Evolutionary conservation across 176 grass and related monocot species (phyloP), one percentile per base, ranked within the genome.

Genomic region (Chrysopogon serrulatus): DNA sequence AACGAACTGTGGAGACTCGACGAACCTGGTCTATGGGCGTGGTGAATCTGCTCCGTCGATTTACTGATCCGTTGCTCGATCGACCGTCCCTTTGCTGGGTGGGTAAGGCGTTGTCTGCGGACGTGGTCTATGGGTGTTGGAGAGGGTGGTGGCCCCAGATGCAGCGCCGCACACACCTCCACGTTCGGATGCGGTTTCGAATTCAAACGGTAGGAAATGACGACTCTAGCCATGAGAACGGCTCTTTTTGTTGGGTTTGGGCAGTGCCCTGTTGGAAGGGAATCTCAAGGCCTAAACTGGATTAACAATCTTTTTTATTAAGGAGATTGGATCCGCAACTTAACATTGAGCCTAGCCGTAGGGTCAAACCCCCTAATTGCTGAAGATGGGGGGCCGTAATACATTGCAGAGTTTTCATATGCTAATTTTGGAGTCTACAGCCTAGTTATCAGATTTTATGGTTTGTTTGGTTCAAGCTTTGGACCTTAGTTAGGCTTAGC

Each of bases 191-290:
- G 40, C 65, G 39, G 43, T 88, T 88, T 88, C 79, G 73, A 92
- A 88, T 92, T 92, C 79, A 69, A 92, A 92, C 57, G 6, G 24
- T 4, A 21, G 14, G 62, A 76, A 77, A 85, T 89, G 82, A 85
- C 77, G 68, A 15, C 0, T 6, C 66, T 85, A 51, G 40, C 77
- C 71, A 19, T 51, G 54, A 13, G 45, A 68, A 81, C 71, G 12
- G 61, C 45, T 68, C 37, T 33, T 16, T 65, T 30, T 57, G 35
- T 59, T 36, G 48, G 24, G 35, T n/a, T 65, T 44, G 57, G 32
- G 21, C 3, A 8, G 3, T 41, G 23, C 65, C 56, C 40, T 17
- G 68, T 80, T 78, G 43, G 42, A 33, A 67, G 41, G 30, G 61
- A 14, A 67, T 67, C 42, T 66, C 62, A 26, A 5, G 33, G 26